Base-by-base conservation (phyloP, 352 stramenopile genomes). In the Phytophthora hybrid region DNA sequence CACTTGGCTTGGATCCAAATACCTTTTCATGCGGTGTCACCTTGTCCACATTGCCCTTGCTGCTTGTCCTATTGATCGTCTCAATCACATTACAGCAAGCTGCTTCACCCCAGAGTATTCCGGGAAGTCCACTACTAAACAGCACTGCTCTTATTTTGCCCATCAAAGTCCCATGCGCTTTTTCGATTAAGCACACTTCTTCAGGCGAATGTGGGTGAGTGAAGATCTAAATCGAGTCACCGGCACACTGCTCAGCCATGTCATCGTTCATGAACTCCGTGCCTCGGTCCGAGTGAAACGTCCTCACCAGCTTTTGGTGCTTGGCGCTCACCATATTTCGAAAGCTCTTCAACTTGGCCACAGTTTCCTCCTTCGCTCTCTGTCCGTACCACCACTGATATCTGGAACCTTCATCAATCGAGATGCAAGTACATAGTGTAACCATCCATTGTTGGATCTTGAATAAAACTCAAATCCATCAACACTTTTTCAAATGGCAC, bases 21-120 rank as follows among this genome's bases (percentile, higher is more conserved):
- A n/a, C 41, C 29, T 66, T 73, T 8, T 66, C 57, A 46, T 63
- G 49, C 39, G 57, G 65, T 26, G 51, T 72, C 34, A 66, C 19
- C 14, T 73, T 13, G 26, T 66, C n/a, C 37, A 5, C 21, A 44
- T 73, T 73, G 16, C 51, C 57, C 41, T 71, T 65, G 0, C 47
- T 62, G 37, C 39, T 61, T 4, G 64, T 66, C 11, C 32, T 21
- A 39, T 63, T 73, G 1, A 13, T 63, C 1, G 51, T 59, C n/a
- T 61, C 65, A 21, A 58, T 58, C 16, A 66, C 58, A n/a, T 73
- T n/a, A n/a, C n/a, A 66, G 4, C 9, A 16, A 52, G 57, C 65
- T 23, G 57, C 65, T 47, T 47, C 39, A 5, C 39, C 39, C 39
- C 39, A 47, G 10, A 47, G 3, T 14, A 47, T 47, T 7, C 14